Base-by-base conservation (phyloP, 2,329 filamentous ascomycete genomes). In the Aspergillus phoenicis region DNA sequence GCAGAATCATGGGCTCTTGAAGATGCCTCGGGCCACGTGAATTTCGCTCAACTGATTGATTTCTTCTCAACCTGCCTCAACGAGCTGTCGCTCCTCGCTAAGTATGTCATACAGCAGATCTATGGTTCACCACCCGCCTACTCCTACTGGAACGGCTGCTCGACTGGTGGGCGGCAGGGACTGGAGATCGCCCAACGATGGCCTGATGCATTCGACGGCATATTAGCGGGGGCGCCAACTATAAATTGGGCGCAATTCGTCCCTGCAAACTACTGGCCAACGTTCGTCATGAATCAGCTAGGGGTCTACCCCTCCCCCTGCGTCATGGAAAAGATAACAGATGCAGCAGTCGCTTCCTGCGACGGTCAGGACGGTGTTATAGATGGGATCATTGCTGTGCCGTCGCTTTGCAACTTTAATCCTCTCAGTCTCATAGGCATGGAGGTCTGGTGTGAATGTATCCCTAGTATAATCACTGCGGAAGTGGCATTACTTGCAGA, bases 151-250 rank as follows among this genome's bases (percentile, higher is more conserved):
- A 60, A 45, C 8, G 69, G 67, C 3, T 71, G 69, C 52, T 70
- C 67, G 1, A 55, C 47, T 3, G 70, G 70, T 15, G 70, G 69
- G 8, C 59, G 70, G 8, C 68, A 70, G 28, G 68, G 64, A 1
- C 57, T 66, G 7, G 63, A 68, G 60, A 49, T 82, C 8, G 82
- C 83, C 0, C 81, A 88, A 64, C 65, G 72, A 4, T 86, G 81
- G 61, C 84, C 86, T 0, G 75, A 80, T 0, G 83, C 85, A 55
- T 87, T 86, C 58, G 83, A 87, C 64, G 85, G 85, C 15, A 78
- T 84, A 8, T 64, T 86, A 1, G 80, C 84, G 10, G 57, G 22
- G 3, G 82, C 78, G 80, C 79, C 71, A 70, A 72, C 54, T 78
- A 83, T 67, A 66, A 85, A 28, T 75, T 79, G 64, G 57, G 15